Conservation (phyloP, 2,329 filamentous ascomycete species). For the Verticillium klebahnii region DNA sequence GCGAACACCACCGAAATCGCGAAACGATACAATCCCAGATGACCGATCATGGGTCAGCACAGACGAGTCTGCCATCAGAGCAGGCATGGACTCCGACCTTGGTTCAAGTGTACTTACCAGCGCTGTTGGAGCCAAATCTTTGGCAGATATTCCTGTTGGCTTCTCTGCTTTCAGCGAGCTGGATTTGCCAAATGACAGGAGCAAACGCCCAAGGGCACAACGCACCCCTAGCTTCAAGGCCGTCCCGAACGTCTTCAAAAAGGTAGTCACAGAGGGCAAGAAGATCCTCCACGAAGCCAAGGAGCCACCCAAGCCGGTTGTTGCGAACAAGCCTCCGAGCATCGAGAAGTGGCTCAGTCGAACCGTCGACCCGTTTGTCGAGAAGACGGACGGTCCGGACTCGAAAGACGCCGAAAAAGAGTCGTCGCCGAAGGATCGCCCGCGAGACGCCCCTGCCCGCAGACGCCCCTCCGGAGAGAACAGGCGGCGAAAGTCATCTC, state of each 20-base stretch:
- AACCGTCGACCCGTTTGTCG: slow-evolving; percentile 59
- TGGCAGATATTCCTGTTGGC: slow-evolving; percentile 60
- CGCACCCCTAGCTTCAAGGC: slow-evolving; percentile 54
- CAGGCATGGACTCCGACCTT: slow-evolving; percentile 24
- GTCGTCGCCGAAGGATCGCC: slow-evolving; percentile 26
- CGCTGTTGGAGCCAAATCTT: slow-evolving; percentile 36
- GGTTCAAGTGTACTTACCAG: slow-evolving; percentile 31
- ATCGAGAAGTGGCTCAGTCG: slow-evolving; percentile 63
- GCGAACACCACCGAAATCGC: slow-evolving; percentile 3
- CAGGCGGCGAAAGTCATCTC: slow-evolving; percentile 14
- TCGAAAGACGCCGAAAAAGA: slow-evolving; percentile 22
- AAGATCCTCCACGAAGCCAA: slow-evolving; percentile 60
- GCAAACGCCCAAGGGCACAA: slow-evolving; percentile 41
- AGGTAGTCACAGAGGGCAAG: slow-evolving; percentile 59
- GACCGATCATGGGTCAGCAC: slow-evolving; percentile 21
- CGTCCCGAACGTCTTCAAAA: slow-evolving; percentile 60
- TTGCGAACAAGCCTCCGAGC: slow-evolving; percentile 52
- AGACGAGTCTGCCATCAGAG: slow-evolving; percentile 16
- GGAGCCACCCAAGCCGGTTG: slow-evolving; percentile 47
- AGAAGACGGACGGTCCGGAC: slow-evolving; percentile 22
- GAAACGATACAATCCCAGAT: slow-evolving; percentile 9
- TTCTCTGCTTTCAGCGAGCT: slow-evolving; percentile 64
- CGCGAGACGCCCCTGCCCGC: slow-evolving; percentile 11
- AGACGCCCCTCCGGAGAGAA: slow-evolving; percentile 20
- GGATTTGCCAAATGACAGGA: slow-evolving; percentile 47